A percentile compares a stretch with the other conserved stretches of the same genome.
Evolutionary conservation across 306 rosid genomes (phyloP).

Genomic region (Vachellia collinsii): DNA sequence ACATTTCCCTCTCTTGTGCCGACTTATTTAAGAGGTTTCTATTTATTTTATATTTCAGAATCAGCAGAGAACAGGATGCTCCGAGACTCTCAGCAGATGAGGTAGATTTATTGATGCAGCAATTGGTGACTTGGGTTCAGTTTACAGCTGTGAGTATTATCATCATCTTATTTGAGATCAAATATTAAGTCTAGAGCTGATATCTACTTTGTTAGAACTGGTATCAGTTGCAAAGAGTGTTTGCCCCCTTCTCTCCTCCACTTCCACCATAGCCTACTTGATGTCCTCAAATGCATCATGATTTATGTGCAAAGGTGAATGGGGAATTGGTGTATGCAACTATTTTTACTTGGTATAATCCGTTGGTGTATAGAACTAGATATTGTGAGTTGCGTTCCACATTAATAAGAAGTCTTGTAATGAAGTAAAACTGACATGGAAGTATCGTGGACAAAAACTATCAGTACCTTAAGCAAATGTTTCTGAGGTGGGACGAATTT

Average conservation of each 20-base stretch:
- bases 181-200: conserved; percentile 24
- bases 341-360: conserved; percentile 4
- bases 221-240: conserved; percentile 4
- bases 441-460: background rate
- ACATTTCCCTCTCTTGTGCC: conserved; percentile 31
- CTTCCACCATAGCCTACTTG: conserved; percentile 2
- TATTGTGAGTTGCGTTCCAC: conserved; percentile 15
- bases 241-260: background rate
- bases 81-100: conserved; percentile 64
- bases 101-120: conserved; percentile 63
- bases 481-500: conserved; percentile 2
- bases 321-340: conserved; percentile 7
- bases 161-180: conserved; percentile 26
- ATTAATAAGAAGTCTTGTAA: conserved; percentile 6
- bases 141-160: conserved; percentile 75
- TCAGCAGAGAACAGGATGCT: conserved; percentile 60
- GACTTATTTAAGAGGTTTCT: conserved; percentile 17
- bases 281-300: conserved; percentile 12
- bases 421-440: background rate
- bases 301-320: conserved; percentile 19
- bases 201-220: conserved; percentile 27
- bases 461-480: background rate
- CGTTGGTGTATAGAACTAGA: background rate
- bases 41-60: conserved; percentile 49
- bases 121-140: conserved; percentile 71